Conservation (phyloP, 345 rosid species). For the Salix arbutifolia region DNA sequence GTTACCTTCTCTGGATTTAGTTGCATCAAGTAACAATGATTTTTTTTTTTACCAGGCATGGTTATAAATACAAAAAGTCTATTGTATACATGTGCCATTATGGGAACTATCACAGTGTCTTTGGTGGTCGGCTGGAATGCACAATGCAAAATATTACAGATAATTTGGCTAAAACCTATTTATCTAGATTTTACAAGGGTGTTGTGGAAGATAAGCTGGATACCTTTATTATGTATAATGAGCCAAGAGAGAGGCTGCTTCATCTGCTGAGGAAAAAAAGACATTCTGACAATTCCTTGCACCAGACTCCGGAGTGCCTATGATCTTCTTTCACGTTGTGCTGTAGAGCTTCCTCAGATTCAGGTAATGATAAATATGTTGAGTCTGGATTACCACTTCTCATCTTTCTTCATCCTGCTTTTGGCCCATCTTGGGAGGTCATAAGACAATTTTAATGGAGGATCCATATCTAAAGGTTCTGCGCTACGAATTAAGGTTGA, state of each 20-base stretch:
- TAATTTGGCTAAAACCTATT: constrained; percentile 56
- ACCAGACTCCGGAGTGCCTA: constrained; percentile 83
- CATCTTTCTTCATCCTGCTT: too few relatives aligned
- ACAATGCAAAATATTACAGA: constrained; percentile 98
- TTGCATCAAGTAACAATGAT: too few relatives aligned
- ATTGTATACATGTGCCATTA: too few relatives aligned
- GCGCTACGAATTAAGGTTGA: constrained; percentile 63
- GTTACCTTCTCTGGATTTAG: neutral
- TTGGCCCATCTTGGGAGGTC: too few relatives aligned
- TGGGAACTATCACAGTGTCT: too few relatives aligned
- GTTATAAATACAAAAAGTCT: too few relatives aligned
- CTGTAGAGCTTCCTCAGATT: constrained; percentile 67
- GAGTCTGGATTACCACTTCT: too few relatives aligned
- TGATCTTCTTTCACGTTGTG: constrained; percentile 70
- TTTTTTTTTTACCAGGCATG: too few relatives aligned
- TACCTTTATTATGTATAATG: neutral
- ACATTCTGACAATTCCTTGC: neutral
- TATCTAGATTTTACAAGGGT: constrained; percentile 21
- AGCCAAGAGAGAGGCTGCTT: too few relatives aligned
- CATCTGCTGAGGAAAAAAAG: too few relatives aligned
- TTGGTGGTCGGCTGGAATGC: constrained; percentile 94
- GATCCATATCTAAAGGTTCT: constrained; percentile 44
- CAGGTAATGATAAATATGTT: too few relatives aligned
- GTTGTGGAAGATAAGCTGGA: too few relatives aligned
- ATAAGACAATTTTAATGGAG: constrained; percentile 53